Conservation (phyloP, 176 grass and related monocot species). For the Oryza longistaminata region DNA sequence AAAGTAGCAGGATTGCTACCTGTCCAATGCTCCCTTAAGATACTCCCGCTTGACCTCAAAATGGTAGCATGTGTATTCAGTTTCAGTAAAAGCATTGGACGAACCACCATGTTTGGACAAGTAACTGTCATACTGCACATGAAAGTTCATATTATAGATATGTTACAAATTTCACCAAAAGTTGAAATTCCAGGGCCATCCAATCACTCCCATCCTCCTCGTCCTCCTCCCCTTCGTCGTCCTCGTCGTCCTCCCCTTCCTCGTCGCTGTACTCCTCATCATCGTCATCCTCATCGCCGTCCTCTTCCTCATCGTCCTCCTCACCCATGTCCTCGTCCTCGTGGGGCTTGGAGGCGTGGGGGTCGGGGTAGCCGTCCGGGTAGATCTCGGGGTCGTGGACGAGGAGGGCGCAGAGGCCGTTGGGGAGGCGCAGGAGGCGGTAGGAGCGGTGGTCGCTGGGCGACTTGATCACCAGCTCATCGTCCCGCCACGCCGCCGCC, state of each 20-base stretch:
- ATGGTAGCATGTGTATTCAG: slow-evolving; percentile 92
- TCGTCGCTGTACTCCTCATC: slow-evolving; percentile 42
- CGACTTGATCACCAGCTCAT: slow-evolving; percentile 76
- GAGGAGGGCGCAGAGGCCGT: slow-evolving; percentile 73
- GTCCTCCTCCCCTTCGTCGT: slow-evolving; percentile 23
- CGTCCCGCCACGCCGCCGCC: slow-evolving; percentile 33
- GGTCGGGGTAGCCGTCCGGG: slow-evolving; percentile 43
- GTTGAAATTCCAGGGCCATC: neutral
- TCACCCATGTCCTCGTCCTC: slow-evolving; percentile 35
- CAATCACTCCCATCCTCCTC: slow-evolving; percentile 48
- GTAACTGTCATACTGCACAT: slow-evolving; percentile 88
- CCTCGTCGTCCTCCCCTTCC: slow-evolving; percentile 25
- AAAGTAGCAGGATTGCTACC: slow-evolving; percentile 40
- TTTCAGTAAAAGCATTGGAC: slow-evolving; percentile 95
- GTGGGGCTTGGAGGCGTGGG: neutral
- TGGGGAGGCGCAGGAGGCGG: slow-evolving; percentile 69
- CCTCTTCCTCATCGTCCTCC: slow-evolving; percentile 11
- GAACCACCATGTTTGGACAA: slow-evolving; percentile 93
- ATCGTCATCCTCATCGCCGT: slow-evolving; percentile 40
- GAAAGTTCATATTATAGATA: slow-evolving; percentile 9
- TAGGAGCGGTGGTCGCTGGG: slow-evolving; percentile 79
- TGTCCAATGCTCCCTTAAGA: slow-evolving; percentile 88
- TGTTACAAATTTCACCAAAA: neutral
- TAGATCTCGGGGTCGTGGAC: slow-evolving; percentile 93
- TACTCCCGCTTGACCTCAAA: slow-evolving; percentile 85